Evolutionary conservation across 352 stramenopile species (phyloP).

Genomic region (Globisporangium orthogonon): DNA sequence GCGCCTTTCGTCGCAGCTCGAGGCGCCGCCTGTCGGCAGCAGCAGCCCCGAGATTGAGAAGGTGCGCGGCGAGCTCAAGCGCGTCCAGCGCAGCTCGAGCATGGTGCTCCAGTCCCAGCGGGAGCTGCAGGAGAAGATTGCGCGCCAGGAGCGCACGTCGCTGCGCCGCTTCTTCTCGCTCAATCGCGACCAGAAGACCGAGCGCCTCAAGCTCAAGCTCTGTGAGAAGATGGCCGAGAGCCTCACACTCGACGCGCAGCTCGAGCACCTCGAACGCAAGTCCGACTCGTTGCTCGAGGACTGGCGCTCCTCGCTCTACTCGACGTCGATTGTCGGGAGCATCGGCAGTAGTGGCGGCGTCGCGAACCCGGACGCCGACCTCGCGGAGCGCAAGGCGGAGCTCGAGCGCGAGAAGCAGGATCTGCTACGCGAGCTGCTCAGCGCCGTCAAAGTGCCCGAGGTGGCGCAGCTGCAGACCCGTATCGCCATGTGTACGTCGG

Average conservation of each 20-base stretch:
- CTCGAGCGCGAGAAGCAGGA: constrained; percentile 59
- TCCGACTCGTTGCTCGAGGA: constrained; percentile 44
- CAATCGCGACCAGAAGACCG: constrained; percentile 39
- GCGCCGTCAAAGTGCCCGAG: constrained; percentile 40
- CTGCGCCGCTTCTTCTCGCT: constrained; percentile 52
- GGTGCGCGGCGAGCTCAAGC: constrained; percentile 34
- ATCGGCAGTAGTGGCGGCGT: constrained; percentile 3
- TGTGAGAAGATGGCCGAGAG: constrained; percentile 48
- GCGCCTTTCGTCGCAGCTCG: constrained; percentile 23
- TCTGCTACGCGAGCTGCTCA: constrained; percentile 38
- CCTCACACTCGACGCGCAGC: constrained; percentile 39
- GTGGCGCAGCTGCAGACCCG: constrained; percentile 60
- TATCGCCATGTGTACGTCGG: constrained; percentile 66
- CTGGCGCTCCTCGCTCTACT: constrained; percentile 29
- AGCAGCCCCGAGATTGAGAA: constrained; percentile 26
- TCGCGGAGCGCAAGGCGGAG: constrained; percentile 29
- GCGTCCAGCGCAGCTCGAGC: constrained; percentile 32
- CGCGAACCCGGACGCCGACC: constrained; percentile 11
- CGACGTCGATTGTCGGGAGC: constrained; percentile 9
- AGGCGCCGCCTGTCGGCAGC: constrained; percentile 12
- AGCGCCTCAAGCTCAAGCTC: constrained; percentile 52
- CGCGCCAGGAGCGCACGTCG: constrained; percentile 47
- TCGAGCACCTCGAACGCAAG: constrained; percentile 47
- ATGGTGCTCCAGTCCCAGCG: constrained; percentile 44
- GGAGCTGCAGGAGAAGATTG: constrained; percentile 60